Evolutionary conservation across 371 early-diverging fungal genomes (phyloP), one percentile per base, ranked within the genome.

Genomic region (Caulochytrium protostelioides): DNA sequence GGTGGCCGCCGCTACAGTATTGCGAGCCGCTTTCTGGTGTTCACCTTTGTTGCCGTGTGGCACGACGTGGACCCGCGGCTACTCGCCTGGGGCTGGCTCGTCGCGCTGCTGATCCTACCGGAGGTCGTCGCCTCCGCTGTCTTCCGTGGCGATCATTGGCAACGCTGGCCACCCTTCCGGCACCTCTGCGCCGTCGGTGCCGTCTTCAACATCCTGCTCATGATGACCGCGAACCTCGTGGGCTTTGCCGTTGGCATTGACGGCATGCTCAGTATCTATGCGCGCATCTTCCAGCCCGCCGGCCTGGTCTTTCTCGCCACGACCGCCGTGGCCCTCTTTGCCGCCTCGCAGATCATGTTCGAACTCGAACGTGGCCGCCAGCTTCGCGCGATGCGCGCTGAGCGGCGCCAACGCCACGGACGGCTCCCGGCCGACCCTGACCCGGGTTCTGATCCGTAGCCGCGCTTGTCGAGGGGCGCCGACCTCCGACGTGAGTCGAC

Each of bases 41-140:
- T 91, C 48, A 83, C 89, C 0, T 91, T 89, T 65, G 91, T 91
- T 9, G 91, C 90, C 2, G 38, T 89, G 4, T 91, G 91, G 91
- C 91, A 91, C 55, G 91, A 91, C 42, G 72, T 84, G 8, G 58
- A 74, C n/a, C 42, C 84, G 37, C 62, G 65, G 20, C 50, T 90
- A 13, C 46, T 89, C 36, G 77, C 79, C 6, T 91, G 91, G 91
- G 84, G 81, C 5, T 89, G 90, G 90, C 50, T 89, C 8, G 76
- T 91, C 26, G 67, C 66, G 3, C 39, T 84, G 17, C 74, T 86
- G 38, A 65, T 91, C 21, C 26, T 86, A 28, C 91, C 91, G 2
- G 90, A 91, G 49, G 55, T 70, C 5, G 38, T 83, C 19, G 65
- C 69, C 12, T 7, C 19, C 30, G 30, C 32, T 4, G 17, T 15